Percentiles rank a stretch among this genome's conserved stretches.
These are phyloP conservation scores for Apophysomyces elegans DNA, from an alignment of 371 early-diverging fungal genomes.

Conservation along the genomic window DNA sequence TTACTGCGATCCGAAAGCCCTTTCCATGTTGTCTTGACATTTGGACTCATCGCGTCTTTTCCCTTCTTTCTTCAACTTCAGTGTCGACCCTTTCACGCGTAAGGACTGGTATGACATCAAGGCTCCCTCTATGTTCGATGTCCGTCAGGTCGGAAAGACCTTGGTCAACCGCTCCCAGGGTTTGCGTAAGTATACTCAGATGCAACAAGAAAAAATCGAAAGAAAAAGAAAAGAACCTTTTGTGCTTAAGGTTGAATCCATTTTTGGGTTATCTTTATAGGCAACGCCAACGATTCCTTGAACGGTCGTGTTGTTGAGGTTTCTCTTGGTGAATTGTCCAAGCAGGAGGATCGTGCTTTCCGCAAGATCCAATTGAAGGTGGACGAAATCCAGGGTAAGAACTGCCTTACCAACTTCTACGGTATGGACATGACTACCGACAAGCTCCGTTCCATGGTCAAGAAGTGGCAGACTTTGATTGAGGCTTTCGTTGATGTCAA, in stretches of 20 bases:
- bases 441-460: constrained; percentile 99
- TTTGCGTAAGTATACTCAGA: constrained; percentile 70
- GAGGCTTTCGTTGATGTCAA: constrained; percentile 99
- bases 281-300: constrained; percentile 96
- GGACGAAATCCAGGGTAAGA: constrained; percentile 98
- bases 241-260: not conserved
- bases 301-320: constrained; percentile 98
- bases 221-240: not conserved
- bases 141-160: constrained; percentile 97
- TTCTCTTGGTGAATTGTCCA: constrained; percentile 98
- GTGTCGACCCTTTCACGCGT: constrained; percentile 95
- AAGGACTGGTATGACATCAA: constrained; percentile 99
- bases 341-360: constrained; percentile 94
- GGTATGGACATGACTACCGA: constrained; percentile 99
- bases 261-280: constrained; percentile 29
- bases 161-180: constrained; percentile 99
- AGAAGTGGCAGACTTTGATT: constrained; percentile 99
- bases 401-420: constrained; percentile 99
- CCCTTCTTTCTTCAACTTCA: constrained; percentile 28
- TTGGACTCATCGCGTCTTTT: too few species aligned
- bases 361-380: constrained; percentile 99
- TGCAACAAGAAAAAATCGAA: not conserved
- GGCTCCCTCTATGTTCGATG: constrained; percentile 96
- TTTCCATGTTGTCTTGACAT: too few species aligned
- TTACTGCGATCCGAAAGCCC: too few species aligned